Conservation (phyloP, 2,329 filamentous ascomycete species). For the Exophiala oligosperma region DNA sequence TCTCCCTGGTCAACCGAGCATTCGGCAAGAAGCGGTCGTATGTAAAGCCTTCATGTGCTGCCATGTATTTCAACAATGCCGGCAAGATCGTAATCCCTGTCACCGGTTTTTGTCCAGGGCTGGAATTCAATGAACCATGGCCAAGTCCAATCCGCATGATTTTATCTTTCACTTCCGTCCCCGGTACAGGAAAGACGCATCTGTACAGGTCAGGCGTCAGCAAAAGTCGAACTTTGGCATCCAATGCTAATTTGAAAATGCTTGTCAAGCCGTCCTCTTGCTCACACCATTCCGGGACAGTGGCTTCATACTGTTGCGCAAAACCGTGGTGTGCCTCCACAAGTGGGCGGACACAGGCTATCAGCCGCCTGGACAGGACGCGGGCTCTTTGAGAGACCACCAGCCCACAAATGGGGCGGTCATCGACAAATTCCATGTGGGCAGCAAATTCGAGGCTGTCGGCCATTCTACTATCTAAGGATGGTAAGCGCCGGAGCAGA, state of each 20-base stretch:
- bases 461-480: not conserved
- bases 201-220: conserved; percentile 8
- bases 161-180: not conserved
- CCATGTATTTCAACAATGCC: not conserved
- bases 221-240: conserved; percentile 1
- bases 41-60: not conserved
- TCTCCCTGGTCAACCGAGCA: not conserved
- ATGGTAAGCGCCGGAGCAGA: not conserved
- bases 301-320: not conserved
- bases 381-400: not conserved
- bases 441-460: not conserved
- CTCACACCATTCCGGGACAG: not conserved
- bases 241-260: conserved; percentile 7
- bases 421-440: not conserved
- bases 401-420: not conserved
- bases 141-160: not conserved
- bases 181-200: not conserved
- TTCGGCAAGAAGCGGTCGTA: conserved; percentile 3
- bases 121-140: not conserved
- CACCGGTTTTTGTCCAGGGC: not conserved
- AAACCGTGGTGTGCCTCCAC: not conserved
- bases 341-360: not conserved
- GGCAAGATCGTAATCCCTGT: not conserved
- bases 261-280: not conserved
- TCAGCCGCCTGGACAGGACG: too few species aligned